Percentiles rank a stretch among this genome's conserved stretches.
phyloP scores from a whole-genome alignment of 768 basidiomycete genomes.

The Lyophyllum semitale region DNA sequence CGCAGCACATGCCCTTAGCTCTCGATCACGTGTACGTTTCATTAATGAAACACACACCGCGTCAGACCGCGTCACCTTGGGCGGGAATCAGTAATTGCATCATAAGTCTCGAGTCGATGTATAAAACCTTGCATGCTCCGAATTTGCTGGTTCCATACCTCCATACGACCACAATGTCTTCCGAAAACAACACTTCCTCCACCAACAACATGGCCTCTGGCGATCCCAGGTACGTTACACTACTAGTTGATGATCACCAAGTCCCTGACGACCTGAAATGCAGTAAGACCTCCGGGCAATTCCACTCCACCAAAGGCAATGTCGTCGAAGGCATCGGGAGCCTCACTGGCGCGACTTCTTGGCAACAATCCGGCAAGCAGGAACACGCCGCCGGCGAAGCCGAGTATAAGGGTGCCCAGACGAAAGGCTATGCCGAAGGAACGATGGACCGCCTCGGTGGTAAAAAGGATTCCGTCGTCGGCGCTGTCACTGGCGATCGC shows the following conservation, averaged over 20 bases:
- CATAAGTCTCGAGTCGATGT: too few relatives aligned
- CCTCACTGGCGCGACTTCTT: conserved; percentile 42
- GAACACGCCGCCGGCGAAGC: conserved; percentile 53
- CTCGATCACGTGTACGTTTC: not conserved
- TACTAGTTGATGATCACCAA: not conserved
- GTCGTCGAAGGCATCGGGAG: conserved; percentile 41
- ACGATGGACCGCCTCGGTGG: conserved; percentile 44
- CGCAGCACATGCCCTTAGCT: too few relatives aligned
- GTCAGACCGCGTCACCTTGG: too few relatives aligned
- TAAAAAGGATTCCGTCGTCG: conserved; percentile 47
- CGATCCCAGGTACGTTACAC: conserved; percentile 9
- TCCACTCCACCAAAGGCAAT: conserved; percentile 43
- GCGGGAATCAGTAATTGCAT: too few relatives aligned
- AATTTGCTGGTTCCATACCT: not conserved
- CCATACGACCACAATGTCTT: not conserved
- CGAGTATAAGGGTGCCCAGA: conserved; percentile 47
- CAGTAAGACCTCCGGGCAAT: conserved; percentile 44
- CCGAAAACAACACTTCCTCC: not conserved
- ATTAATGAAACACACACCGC: not conserved
- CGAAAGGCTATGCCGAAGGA: conserved; percentile 52
- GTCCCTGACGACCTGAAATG: not conserved
- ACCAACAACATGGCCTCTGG: conserved; percentile 4
- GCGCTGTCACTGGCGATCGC: conserved; percentile 51
- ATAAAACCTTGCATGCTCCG: not conserved
- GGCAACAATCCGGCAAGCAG: conserved; percentile 48